Percentiles rank a stretch among this genome's conserved stretches.
These are phyloP conservation scores for Talaromyces proteolyticus DNA, from an alignment of 495 filamentous ascomycete species.

Conservation along the genomic window DNA sequence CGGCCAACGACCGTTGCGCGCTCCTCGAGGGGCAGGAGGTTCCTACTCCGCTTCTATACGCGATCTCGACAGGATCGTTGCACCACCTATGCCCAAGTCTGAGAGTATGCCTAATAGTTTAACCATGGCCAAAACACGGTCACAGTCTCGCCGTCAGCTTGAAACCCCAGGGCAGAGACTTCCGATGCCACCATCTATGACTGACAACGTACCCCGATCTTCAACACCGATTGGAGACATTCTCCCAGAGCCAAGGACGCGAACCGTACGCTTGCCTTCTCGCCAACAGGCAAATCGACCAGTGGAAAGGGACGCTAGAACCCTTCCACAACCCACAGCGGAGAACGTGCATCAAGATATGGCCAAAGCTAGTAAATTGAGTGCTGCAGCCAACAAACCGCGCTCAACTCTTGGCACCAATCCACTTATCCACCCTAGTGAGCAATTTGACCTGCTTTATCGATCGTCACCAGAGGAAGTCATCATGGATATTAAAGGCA, in stretches of 20 bases:
- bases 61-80: constrained; percentile 21
- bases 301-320: constrained; percentile 4
- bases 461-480: constrained; percentile 34
- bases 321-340: constrained; percentile 7
- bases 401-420: constrained; percentile 34
- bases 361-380: constrained; percentile 28
- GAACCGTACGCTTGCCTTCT: background rate
- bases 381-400: constrained; percentile 20
- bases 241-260: background rate
- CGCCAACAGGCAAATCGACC: background rate
- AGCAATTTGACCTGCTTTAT: constrained; percentile 29
- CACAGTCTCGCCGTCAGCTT: constrained; percentile 33
- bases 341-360: constrained; percentile 10
- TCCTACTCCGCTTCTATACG: constrained; percentile 29
- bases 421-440: constrained; percentile 32
- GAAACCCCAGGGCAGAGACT: constrained; percentile 26
- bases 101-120: constrained; percentile 26
- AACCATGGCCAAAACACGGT: constrained; percentile 40
- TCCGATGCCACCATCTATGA: constrained; percentile 4
- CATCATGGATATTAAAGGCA: constrained; percentile 32
- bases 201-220: constrained; percentile 19
- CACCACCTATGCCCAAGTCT: constrained; percentile 21
- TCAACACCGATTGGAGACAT: constrained; percentile 14
- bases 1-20: constrained; percentile 37
- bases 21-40: constrained; percentile 22